Evolutionary conservation across 768 basidiomycete genomes (phyloP), one percentile per base, ranked within the genome.

Genomic region (Pulveroboletus sp.): DNA sequence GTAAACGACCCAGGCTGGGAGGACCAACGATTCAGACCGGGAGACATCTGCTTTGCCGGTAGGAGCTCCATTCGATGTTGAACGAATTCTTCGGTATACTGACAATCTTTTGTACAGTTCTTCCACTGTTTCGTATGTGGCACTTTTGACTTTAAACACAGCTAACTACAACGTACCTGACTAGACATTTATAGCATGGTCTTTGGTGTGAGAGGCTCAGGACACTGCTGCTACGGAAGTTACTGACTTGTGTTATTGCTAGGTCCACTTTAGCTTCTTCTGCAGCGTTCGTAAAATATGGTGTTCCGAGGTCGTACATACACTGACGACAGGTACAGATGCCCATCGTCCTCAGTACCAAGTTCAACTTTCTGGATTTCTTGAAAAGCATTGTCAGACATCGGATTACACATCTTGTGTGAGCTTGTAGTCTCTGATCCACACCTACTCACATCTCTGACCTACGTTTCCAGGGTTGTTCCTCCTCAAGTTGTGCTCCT

Each of bases 131-230:
- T 62, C 83, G 82, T 84, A 60, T 63, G 79, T 65, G 31, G 21
- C 15, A 2, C 38, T 32, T 47, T 28, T 11, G 2, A 31, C 33
- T 40, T 26, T 15, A 9, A 7, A 11, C 4, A 5, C n/a, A 13
- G 7, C 24, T 41, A 40, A 41, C 42, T 13, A 32, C 10, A 26
- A 53, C 13, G 13, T 13, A 24, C 30, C 44, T 35, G 51, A 33
- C 50, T 54, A 80, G 84, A 86, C 58, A 84, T 85, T 8, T 86
- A 84, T 61, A 84, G 84, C 14, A 62, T 86, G 21, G 75, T 83
- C 17, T 75, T 83, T 50, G 80, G 77, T 63, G 77, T 82, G 45
- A 54, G 74, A 38, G 7, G n/a, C 37, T 28, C 37, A 0, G 11
- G 55, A 18, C 39, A 5, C 30, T 17, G 45, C 17, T 28, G 1